phyloP scores from a whole-genome alignment of 352 stramenopile species.

The Paralagenidium karlingii region DNA sequence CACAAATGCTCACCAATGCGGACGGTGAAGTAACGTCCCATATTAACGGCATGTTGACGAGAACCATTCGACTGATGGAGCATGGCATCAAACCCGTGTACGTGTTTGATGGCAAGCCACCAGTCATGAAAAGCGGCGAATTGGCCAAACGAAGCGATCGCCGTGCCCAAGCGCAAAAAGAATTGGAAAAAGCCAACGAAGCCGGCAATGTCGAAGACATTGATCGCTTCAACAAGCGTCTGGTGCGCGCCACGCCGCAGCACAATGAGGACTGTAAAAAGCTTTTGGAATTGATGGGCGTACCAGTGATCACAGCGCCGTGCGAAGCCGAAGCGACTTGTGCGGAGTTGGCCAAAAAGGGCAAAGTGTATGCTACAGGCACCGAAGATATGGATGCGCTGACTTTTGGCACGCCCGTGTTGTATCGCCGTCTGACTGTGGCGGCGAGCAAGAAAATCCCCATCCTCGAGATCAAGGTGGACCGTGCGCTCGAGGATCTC shows the following conservation, averaged over 20 bases:
- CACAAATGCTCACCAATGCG: conserved; percentile 95
- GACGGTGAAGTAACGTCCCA: conserved; percentile 92
- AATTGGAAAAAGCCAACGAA: conserved; percentile 77
- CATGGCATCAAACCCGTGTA: conserved; percentile 97
- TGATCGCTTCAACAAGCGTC: conserved; percentile 88
- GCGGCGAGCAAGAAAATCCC: conserved; percentile 82
- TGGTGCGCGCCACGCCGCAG: conserved; percentile 82
- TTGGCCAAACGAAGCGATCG: conserved; percentile 89
- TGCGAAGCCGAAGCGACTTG: conserved; percentile 99
- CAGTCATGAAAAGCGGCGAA: conserved; percentile 95
- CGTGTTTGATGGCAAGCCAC: conserved; percentile 99
- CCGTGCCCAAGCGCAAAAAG: conserved; percentile 78
- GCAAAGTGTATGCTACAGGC: conserved; percentile 90
- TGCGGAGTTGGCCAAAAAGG: conserved; percentile 85
- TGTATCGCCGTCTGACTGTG: conserved; percentile 88
- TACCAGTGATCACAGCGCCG: conserved; percentile 93
- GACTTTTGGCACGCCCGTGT: conserved; percentile 94
- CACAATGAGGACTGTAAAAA: conserved; percentile 92
- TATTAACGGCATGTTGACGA: conserved; percentile 96
- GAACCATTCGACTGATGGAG: conserved; percentile 97
- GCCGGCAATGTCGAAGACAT: conserved; percentile 84
- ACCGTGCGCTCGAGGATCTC: conserved; percentile 88
- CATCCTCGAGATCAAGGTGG: conserved; percentile 85
- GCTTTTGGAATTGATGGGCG: conserved; percentile 90
- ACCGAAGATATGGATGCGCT: conserved; percentile 99